These are phyloP conservation scores for Croton laevigatus DNA, from an alignment of 441 rosid genomes.

Conservation along the genomic window DNA sequence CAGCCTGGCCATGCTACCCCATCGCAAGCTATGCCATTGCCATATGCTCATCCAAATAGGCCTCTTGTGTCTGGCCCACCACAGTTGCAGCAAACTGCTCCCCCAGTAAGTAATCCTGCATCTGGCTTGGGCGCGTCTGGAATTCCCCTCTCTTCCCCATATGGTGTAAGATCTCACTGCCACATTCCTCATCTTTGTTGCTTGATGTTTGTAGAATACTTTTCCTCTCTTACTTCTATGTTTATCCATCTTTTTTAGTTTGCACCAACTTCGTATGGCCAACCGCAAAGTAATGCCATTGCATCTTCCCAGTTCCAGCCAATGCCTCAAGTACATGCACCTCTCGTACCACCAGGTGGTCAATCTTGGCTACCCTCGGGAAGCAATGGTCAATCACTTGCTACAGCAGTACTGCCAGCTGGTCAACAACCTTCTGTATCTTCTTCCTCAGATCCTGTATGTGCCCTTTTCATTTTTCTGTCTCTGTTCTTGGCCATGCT, in stretches of 20 bases:
- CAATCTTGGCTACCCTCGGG: conserved; percentile 65
- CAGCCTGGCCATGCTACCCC: conserved; percentile 65
- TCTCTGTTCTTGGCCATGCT: background rate
- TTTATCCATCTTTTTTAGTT: conserved; percentile 43
- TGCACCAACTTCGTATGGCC: conserved; percentile 59
- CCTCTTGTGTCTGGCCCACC: conserved; percentile 53
- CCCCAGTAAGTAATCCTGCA: conserved; percentile 35
- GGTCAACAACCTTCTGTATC: conserved; percentile 49
- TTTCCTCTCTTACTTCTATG: conserved; percentile 21
- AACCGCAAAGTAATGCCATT: conserved; percentile 48
- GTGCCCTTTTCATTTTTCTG: conserved; percentile 19
- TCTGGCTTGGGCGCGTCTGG: conserved; percentile 52
- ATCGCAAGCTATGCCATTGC: conserved; percentile 55
- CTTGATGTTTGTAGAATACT: conserved; percentile 11
- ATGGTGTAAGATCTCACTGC: conserved; percentile 42
- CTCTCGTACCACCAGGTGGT: conserved; percentile 38
- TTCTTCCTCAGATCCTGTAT: conserved; percentile 54
- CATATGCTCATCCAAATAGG: conserved; percentile 59
- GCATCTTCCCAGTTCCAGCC: conserved; percentile 54
- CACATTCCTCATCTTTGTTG: conserved; percentile 13
- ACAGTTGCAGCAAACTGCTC: conserved; percentile 47
- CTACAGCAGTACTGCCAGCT: conserved; percentile 45
- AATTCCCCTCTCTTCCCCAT: conserved; percentile 49
- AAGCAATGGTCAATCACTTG: conserved; percentile 46
- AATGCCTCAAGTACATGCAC: conserved; percentile 56